Evolutionary conservation across 1,139 yeast genomes (phyloP), one percentile per base, ranked within the genome.

Genomic region (Pichia cactophila): DNA sequence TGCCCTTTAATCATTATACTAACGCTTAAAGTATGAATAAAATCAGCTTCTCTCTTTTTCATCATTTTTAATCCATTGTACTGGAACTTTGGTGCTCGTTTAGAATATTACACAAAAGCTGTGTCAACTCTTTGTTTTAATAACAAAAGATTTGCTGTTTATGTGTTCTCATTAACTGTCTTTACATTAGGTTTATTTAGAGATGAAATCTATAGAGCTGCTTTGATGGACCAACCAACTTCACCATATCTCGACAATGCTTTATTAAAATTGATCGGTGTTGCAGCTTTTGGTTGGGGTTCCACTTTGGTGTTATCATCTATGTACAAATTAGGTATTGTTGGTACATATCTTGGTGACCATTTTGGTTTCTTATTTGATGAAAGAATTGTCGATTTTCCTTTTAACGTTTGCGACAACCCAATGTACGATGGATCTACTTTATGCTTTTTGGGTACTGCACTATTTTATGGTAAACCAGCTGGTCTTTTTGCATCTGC

Each of bases 361-460:
- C 94, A 92, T 69, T 92, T 92, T 68, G 98, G 98, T 1, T 90
- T 92, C 61, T 77, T 92, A 61, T 92, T 90, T 95, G 80, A 81
- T 55, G 80, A 86, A 56, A 77, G 95, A 62, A 96, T 92, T 54
- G 84, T 94, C n/a, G 83, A 86, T 1, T 92, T 92, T 75, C 98
- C 98, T 26, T 92, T 92, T 75, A 90, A 83, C 61, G 78, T 89
- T 53, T 78, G 84, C 58, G 84, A 87, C 62, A 92, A 92, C 67
- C 98, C 98, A 54, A 92, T 92, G 98, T 92, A 92, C 69, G 85
- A 86, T 63, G 98, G 98, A 26, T 86, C 95, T 8, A 78, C 92
- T 29, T 71, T 92, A 58, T 81, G 95, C 50, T 92, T 92, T 73
- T 71, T 92, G 64, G 98, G 96, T 41, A 83, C 95, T 43, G 94